These are phyloP conservation scores for Teratosphaeria nubilosa DNA, from an alignment of 2,329 filamentous ascomycete genomes.

Conservation along the genomic window DNA sequence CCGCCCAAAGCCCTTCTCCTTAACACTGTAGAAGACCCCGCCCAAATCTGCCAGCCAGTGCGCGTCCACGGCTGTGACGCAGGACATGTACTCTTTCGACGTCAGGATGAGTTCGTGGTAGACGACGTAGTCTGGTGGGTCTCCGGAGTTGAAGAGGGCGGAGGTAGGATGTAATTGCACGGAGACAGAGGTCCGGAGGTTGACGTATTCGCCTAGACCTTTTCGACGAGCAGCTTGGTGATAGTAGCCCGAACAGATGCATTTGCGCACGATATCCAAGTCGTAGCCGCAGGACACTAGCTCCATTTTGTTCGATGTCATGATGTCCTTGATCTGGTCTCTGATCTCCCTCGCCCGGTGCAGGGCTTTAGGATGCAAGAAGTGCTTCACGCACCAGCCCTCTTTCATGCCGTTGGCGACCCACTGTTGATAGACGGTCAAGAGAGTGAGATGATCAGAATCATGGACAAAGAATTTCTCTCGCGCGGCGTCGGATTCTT, in stretches of 20 bases:
- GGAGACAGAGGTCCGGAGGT: constrained; percentile 85
- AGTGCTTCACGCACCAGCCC: constrained; percentile 86
- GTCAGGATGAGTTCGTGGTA: constrained; percentile 98
- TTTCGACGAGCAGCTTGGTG: constrained; percentile 95
- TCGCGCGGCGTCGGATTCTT: constrained; percentile 87
- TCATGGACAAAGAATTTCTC: constrained; percentile 99
- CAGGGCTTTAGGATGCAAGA: constrained; percentile 88
- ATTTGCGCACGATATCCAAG: constrained; percentile 91
- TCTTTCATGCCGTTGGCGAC: constrained; percentile 82
- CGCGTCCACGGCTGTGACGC: constrained; percentile 89
- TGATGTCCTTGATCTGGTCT: constrained; percentile 87
- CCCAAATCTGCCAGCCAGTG: constrained; percentile 95
- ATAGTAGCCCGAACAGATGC: constrained; percentile 96
- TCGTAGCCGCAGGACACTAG: constrained; percentile 86
- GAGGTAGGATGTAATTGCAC: constrained; percentile 92
- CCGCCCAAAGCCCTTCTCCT: constrained; percentile 70
- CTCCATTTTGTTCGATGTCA: constrained; percentile 84
- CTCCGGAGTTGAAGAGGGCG: constrained; percentile 83
- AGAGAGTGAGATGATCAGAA: constrained; percentile 88
- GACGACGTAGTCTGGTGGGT: constrained; percentile 91
- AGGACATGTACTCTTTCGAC: constrained; percentile 95
- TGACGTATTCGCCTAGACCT: constrained; percentile 95
- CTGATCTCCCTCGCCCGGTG: constrained; percentile 87
- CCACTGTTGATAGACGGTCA: constrained; percentile 96
- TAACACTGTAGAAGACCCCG: constrained; percentile 93